These are phyloP conservation scores for Nakazawaea wickerhamii DNA, from an alignment of 805 yeast species.

Conservation along the genomic window DNA sequence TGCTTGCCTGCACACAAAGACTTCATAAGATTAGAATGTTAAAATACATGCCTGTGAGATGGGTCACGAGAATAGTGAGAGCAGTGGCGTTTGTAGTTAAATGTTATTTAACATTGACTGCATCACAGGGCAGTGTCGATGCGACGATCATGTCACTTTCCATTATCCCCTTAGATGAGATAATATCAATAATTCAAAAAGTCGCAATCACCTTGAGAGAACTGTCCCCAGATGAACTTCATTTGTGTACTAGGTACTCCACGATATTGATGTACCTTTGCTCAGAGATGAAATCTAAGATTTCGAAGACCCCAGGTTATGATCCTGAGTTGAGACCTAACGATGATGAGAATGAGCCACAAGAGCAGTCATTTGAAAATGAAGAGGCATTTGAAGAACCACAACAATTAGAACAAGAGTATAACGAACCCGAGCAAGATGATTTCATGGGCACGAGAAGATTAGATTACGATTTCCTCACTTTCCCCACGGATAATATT, in stretches of 20 bases:
- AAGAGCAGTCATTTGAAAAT: background rate
- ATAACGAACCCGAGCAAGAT: background rate
- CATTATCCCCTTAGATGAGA: conserved; percentile 66
- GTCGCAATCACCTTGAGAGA: conserved; percentile 73
- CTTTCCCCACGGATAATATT: conserved; percentile 31
- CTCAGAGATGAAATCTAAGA: conserved; percentile 52
- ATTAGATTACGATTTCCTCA: conserved; percentile 20
- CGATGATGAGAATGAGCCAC: background rate
- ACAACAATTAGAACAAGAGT: background rate
- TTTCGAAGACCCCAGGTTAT: no score
- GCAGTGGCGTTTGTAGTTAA: conserved; percentile 89
- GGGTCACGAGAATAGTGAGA: conserved; percentile 82
- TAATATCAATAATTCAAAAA: conserved; percentile 57
- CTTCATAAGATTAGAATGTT: conserved; percentile 61
- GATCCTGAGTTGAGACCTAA: background rate
- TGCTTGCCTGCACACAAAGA: conserved; percentile 63
- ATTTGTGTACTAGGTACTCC: conserved; percentile 74
- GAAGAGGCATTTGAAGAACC: background rate
- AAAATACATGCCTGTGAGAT: conserved; percentile 83
- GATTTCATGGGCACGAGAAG: background rate
- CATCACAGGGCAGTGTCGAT: conserved; percentile 24
- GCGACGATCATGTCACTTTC: conserved; percentile 53
- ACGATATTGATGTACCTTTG: conserved; percentile 72
- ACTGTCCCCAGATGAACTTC: conserved; percentile 86
- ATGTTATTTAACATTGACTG: conserved; percentile 63